Evolutionary conservation across 2,329 filamentous ascomycete genomes (phyloP), one percentile per base, ranked within the genome.

Genomic region (Taxawa tesnikishii): DNA sequence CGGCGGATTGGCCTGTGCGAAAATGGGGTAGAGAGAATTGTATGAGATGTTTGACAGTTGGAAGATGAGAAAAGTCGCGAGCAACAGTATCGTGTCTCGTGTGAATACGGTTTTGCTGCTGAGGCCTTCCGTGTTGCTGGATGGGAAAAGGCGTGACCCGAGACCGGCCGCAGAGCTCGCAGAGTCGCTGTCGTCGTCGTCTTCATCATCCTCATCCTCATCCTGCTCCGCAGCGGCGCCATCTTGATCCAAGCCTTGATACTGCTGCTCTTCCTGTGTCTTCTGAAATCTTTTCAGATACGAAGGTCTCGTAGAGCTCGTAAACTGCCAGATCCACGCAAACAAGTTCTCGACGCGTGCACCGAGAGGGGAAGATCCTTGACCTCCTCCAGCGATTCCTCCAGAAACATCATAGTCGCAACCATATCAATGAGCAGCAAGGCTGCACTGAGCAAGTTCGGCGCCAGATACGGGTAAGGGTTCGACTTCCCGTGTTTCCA

Each of bases 11-110:
- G 80, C 75, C 33, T 87, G 77, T 1, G 79, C 83, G 46, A 96
- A 98, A 33, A 96, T 88, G 1, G 90, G 90, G 47, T 92, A 98
- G 0, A 98, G 65, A 12, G 83, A 88, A 57, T 94, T 94, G 68
- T 87, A 98, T 3, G 84, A 85, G 43, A 94, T 84, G 54, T 96
- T 96, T 38, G 82, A 78, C 4, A 98, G 68, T 48, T 94, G 87
- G 51, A 96, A 98, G 30, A 96, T 79, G 26, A 94, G 72, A 49
- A 94, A 96, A 0, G 87, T 92, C 32, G 73, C 54, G 5, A 98
- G 70, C 0, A 98, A 69, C 3, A 92, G 63, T 9, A 94, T 54
- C 0, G 85, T 94, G 37, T 90, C 85, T 36, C 76, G 70, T 47
- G 83, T 93, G 31, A 88, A 67, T 2, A 94, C 58, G 31, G 74